Evolutionary conservation across 2,329 filamentous ascomycete genomes (phyloP), one percentile per base, ranked within the genome.

Genomic region (Hawksworthiomyces lignivorus): DNA sequence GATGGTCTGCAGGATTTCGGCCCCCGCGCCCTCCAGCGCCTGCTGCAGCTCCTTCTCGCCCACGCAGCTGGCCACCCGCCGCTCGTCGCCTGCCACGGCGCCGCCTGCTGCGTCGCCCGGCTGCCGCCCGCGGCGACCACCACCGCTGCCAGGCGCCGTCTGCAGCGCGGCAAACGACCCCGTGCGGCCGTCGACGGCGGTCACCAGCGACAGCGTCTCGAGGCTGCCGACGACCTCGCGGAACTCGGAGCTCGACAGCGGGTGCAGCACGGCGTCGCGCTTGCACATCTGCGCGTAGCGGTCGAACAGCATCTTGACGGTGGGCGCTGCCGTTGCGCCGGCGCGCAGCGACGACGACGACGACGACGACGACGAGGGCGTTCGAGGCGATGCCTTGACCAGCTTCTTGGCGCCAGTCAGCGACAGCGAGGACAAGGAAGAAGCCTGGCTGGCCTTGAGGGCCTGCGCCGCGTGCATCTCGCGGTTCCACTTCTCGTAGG

Each of bases 241-340:
- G 62, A 98, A 98, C 61, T 98, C 92, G 5, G 87, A 92, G 55
- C 78, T 84, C 2, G 87, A 92, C 3, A 98, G 75, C 1, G 90
- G 86, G 52, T 95, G 88, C 3, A 98, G 73, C 9, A 94, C 72
- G n/a, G 88, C 85, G 54, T 97, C 90, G 27, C 80, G 77, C 44
- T 80, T 90, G 63, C 92, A 98, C 14, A 96, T 71, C 26, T 75
- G 68, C 44, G 78, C 81, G 63, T 98, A 98, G 3, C 85, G 80
- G 46, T 87, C 83, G 60, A 87, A 97, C 5, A 97, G 68, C 41
- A 76, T 75, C 62, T 89, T 94, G 58, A 95, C 74, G 0, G 84
- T 94, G 2, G 90, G 89, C 0, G 85, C 86, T 7, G 70, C 60
- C 10, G 48, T 51, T 3, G 37, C 28, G 20, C 28, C 12, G 8